Evolutionary conservation across 148 eudicot species (phyloP).

Genomic region (Diospyros lotus): DNA sequence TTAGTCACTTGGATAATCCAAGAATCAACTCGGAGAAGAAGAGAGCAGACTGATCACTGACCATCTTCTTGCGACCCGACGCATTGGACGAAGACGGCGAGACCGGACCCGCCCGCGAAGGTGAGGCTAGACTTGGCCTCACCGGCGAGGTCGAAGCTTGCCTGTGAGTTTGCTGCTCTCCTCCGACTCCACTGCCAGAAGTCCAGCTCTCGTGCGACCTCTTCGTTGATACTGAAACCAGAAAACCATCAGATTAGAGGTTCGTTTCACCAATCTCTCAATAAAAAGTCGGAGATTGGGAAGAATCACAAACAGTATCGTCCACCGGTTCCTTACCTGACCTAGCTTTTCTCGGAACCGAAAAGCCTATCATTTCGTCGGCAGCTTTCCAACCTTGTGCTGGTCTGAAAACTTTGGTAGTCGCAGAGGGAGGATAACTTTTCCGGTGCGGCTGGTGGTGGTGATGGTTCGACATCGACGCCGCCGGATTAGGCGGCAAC

Average conservation of each 20-base stretch:
- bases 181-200: conserved; percentile 36
- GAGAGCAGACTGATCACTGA: conserved; percentile 25
- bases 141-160: conserved; percentile 63
- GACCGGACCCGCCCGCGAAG: conserved; percentile 37
- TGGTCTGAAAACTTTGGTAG: conserved; percentile 41
- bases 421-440: conserved; percentile 49
- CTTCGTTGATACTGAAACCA: conserved; percentile 62
- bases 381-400: conserved; percentile 73
- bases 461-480: conserved; percentile 17
- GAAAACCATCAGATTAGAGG: neutral
- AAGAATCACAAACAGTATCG: neutral
- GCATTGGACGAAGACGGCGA: conserved; percentile 79
- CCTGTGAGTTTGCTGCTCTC: conserved; percentile 40
- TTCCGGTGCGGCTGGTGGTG: conserved; percentile 42
- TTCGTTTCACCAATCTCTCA: neutral
- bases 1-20: conserved; percentile 5
- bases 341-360: conserved; percentile 89
- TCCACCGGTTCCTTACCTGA: conserved; percentile 43
- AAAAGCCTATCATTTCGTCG: conserved; percentile 80
- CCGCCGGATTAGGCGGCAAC: conserved; percentile 39
- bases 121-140: conserved; percentile 30
- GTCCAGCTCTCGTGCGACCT: conserved; percentile 72
- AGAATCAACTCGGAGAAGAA: neutral
- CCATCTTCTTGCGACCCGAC: conserved; percentile 68
- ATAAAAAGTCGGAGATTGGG: neutral